Conservation (phyloP, 768 basidiomycete genomes). For the Boletus subparvulus region DNA sequence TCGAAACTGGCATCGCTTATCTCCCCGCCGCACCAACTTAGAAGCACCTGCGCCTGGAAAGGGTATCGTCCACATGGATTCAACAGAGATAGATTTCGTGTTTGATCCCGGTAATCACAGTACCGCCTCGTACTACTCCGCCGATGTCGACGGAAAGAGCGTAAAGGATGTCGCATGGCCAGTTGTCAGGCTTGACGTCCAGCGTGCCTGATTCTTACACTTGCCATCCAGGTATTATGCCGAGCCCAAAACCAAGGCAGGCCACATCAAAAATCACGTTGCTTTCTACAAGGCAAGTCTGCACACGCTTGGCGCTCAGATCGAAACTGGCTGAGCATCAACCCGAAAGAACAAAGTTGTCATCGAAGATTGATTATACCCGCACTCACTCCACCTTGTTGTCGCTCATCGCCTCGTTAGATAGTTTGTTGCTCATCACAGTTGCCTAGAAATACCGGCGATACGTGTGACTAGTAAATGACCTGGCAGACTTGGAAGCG, state of each 20-base stretch:
- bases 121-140: slow-evolving; percentile 65
- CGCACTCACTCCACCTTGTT: neutral
- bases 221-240: slow-evolving; percentile 63
- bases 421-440: neutral
- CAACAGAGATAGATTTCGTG: neutral
- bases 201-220: neutral
- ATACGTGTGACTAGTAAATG: neutral
- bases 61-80: slow-evolving; percentile 41
- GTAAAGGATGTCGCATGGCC: slow-evolving; percentile 69
- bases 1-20: neutral
- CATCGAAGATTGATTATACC: slow-evolving; percentile 14
- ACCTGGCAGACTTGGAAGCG: no score
- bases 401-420: neutral
- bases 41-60: slow-evolving; percentile 68
- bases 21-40: slow-evolving; percentile 20
- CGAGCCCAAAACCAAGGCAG: slow-evolving; percentile 51
- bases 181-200: slow-evolving; percentile 16
- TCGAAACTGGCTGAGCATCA: neutral
- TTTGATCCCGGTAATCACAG: slow-evolving; percentile 32
- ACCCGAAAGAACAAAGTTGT: slow-evolving; percentile 20
- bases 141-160: slow-evolving; percentile 44
- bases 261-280: slow-evolving; percentile 61
- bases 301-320: neutral
- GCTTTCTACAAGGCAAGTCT: slow-evolving; percentile 76
- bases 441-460: neutral